Conservation (phyloP, 2,329 filamentous ascomycete genomes). For the Aspergillus candidus region DNA sequence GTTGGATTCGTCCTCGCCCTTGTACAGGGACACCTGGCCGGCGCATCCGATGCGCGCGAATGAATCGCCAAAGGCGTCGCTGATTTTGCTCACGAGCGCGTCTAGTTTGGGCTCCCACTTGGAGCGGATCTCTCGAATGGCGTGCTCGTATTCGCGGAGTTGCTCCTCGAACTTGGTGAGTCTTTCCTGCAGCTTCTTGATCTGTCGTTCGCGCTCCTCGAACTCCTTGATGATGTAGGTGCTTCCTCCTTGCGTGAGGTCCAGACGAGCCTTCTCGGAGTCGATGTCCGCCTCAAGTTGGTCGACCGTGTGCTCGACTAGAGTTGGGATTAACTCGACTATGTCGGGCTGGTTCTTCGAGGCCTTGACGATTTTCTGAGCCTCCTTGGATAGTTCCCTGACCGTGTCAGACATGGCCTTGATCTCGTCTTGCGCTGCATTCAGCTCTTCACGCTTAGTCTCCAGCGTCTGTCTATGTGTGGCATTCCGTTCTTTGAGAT, state of each 20-base stretch:
- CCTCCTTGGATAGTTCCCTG: conserved; percentile 13
- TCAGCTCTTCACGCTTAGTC: conserved; percentile 36
- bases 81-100: conserved; percentile 70
- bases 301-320: conserved; percentile 52
- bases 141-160: conserved; percentile 50
- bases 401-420: conserved; percentile 23
- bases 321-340: conserved; percentile 35
- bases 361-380: conserved; percentile 10
- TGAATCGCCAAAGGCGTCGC: conserved; percentile 84
- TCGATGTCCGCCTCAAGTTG: conserved; percentile 68
- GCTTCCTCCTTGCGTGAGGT: conserved; percentile 73
- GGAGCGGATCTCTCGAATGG: conserved; percentile 61
- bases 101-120: conserved; percentile 84
- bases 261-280: conserved; percentile 67
- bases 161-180: conserved; percentile 50
- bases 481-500: conserved; percentile 60
- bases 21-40: conserved; percentile 81
- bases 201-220: conserved; percentile 64
- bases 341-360: conserved; percentile 20
- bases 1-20: conserved; percentile 45
- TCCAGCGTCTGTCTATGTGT: conserved; percentile 49
- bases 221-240: conserved; percentile 70
- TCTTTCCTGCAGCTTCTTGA: conserved; percentile 58
- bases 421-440: conserved; percentile 31
- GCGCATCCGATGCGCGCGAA: conserved; percentile 92